Evolutionary conservation across 495 filamentous ascomycete species (phyloP).

Genomic region (Lasiosphaeris hirsuta): DNA sequence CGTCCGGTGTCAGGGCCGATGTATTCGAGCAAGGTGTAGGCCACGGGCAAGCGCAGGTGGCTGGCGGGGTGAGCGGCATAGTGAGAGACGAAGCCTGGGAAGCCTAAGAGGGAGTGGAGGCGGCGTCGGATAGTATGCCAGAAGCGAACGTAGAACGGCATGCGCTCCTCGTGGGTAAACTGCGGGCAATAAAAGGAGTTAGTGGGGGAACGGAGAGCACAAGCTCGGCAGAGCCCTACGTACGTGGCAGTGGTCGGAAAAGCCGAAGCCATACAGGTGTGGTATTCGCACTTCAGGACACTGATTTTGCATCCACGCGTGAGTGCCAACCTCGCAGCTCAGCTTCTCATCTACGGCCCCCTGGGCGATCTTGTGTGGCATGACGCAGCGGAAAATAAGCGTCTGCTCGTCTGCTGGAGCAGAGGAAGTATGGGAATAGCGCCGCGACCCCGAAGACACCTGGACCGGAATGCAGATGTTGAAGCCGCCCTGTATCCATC

Average conservation of each 20-base stretch:
- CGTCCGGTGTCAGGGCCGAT: constrained; percentile 19
- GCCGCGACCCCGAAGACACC: constrained; percentile 16
- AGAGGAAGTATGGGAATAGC: too few relatives aligned
- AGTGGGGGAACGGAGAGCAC: neutral
- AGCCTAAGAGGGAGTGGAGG: constrained; percentile 12
- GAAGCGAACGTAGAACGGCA: constrained; percentile 19
- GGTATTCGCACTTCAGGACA: constrained; percentile 35
- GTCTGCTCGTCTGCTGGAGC: too few relatives aligned
- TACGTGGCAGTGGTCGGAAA: constrained; percentile 20
- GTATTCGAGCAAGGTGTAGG: constrained; percentile 27
- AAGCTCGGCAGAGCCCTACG: neutral
- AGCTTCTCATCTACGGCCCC: constrained; percentile 40
- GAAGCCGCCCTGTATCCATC: constrained; percentile 39
- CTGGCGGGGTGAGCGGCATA: constrained; percentile 12
- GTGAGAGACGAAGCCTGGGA: constrained; percentile 11
- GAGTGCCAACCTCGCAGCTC: constrained; percentile 34
- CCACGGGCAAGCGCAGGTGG: constrained; percentile 10
- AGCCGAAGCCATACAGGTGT: constrained; percentile 36
- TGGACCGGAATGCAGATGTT: constrained; percentile 41
- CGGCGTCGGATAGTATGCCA: constrained; percentile 5
- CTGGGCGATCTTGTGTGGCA: constrained; percentile 40
- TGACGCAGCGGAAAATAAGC: constrained; percentile 32
- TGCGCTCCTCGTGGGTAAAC: constrained; percentile 14
- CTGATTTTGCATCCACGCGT: constrained; percentile 35
- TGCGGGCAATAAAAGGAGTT: neutral